Evolutionary conservation across 2,329 filamentous ascomycete genomes (phyloP), one percentile per base, ranked within the genome.

Genomic region (Dactylellina parvicollis): DNA sequence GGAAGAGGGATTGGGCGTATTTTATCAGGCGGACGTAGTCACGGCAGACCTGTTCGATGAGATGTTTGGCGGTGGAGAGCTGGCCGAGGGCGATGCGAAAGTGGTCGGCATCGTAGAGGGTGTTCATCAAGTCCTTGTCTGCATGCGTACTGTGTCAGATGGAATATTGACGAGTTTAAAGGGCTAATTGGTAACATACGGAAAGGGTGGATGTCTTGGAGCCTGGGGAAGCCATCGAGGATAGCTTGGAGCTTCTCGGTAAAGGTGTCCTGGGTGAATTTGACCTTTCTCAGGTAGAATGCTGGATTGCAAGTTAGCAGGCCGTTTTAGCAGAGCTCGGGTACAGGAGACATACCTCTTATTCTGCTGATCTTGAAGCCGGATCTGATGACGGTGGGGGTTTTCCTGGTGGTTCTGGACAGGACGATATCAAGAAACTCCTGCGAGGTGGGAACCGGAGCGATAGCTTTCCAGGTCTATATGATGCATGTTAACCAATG

Each of bases 371-470:
- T 97, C 83, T 96, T 90, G 86, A 99, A 99, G 71, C 95, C 95
- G 40, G 93, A 88, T 79, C 95, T 88, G 80, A 99, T 98, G 84
- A 97, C 92, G 52, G 92, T 99, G 12, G 95, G 95, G 76, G 99
- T 85, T 75, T 94, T 89, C 80, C 94, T 87, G 85, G 98, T 94
- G 3, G 92, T 97, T 78, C 95, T 86, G 80, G 91, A 96, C 79
- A 99, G 87, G 76, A 98, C 93, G 81, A 99, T 97, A 83, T 99
- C 95, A 78, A 99, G 86, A 80, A 99, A 98, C 83, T 99, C 95
- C 84, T 96, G 90, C 81, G 90, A 90, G 79, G 91, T 96, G 69
- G 94, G 94, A 77, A 96, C 92, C 76, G 92, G 92, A 75, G 90
- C 89, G 78, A 96, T 96, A 80, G 91, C 89, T 81, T 89, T 89